Evolutionary conservation across 164 flowering plant genomes (phyloP).

Genomic region (Stephania cephalantha): DNA sequence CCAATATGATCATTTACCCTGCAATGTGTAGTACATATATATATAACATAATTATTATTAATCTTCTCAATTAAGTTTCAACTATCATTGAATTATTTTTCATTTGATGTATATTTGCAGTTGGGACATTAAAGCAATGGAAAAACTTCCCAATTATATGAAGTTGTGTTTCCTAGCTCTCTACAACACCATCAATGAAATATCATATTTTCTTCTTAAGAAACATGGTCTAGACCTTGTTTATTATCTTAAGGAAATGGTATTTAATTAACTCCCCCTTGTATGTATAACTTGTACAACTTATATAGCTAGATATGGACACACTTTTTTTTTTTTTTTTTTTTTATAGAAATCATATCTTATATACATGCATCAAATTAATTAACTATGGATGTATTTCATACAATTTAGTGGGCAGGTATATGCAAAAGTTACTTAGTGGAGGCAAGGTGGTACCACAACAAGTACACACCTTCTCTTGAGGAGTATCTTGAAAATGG

Average conservation of each 20-base stretch:
- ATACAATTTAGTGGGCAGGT: constrained; percentile 39
- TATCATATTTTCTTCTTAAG: constrained; percentile 26
- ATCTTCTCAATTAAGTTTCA: not conserved
- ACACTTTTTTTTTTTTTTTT: not conserved
- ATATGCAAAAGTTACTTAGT: constrained; percentile 30
- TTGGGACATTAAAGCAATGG: constrained; percentile 33
- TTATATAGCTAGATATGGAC: too few species aligned
- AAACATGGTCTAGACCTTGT: constrained; percentile 19
- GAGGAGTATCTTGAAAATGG: constrained; percentile 43
- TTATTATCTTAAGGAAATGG: constrained; percentile 21
- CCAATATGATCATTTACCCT: too few species aligned
- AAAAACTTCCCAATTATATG: constrained; percentile 42
- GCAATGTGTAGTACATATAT: too few species aligned
- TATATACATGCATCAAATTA: too few species aligned
- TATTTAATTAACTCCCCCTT: constrained; percentile 7
- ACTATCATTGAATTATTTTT: not conserved
- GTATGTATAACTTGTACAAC: too few species aligned
- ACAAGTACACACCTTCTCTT: constrained; percentile 27
- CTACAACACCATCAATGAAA: constrained; percentile 34
- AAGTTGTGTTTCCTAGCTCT: constrained; percentile 36
- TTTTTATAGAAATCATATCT: not conserved
- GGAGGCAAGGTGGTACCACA: constrained; percentile 41
- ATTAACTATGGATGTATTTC: not conserved
- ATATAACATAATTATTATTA: too few species aligned
- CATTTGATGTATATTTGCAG: constrained; percentile 18